Evolutionary conservation across 139 green algal species (phyloP), one percentile per base, ranked within the genome.

Genomic region (Chara braunii): DNA sequence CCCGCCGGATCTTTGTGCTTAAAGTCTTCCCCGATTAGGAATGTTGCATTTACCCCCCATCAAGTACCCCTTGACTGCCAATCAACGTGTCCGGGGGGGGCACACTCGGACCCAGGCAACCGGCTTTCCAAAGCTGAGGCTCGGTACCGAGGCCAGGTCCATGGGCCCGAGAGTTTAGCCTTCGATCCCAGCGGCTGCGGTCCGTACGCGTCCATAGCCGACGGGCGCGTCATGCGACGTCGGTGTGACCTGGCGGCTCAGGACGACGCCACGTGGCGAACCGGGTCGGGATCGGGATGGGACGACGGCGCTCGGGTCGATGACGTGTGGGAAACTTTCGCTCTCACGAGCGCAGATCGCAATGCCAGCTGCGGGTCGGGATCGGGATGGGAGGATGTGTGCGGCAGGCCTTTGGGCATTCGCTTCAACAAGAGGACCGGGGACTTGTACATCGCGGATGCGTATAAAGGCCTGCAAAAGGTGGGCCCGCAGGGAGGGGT

Each of bases 391-490:
- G 63, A 72, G 63, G 26, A 58, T 22, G 26, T 70, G 23, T 72
- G 63, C 51, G 63, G 63, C 8, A 52, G 63, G 8, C 63, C 63
- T 12, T 54, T 72, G 24, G 63, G 63, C 23, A 52, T 72, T 22
- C 18, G 35, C 23, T 72, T 72, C 12, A 24, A 72, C 51, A 23
- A 31, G 18, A 43, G 23, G 14, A 68, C 53, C 9, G 63, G 63
- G 11, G 63, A 72, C 55, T 54, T 72, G 36, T 69, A 58, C 24
- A 14, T 72, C 18, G 63, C 63, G 11, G 63, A 72, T 53, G 63
- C 57, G 3, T 72, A 72, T 34, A 35, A 42, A 36, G 63, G 63
- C 3, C 63, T 72, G 0, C 37, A 44, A 8, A 37, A 50, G 7
- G 65, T 74, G 1, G 58, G n/a, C 14, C 43, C 32, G 33, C 11